Base-by-base conservation (phyloP, 331 rosid species). In the Saraca asoca region DNA sequence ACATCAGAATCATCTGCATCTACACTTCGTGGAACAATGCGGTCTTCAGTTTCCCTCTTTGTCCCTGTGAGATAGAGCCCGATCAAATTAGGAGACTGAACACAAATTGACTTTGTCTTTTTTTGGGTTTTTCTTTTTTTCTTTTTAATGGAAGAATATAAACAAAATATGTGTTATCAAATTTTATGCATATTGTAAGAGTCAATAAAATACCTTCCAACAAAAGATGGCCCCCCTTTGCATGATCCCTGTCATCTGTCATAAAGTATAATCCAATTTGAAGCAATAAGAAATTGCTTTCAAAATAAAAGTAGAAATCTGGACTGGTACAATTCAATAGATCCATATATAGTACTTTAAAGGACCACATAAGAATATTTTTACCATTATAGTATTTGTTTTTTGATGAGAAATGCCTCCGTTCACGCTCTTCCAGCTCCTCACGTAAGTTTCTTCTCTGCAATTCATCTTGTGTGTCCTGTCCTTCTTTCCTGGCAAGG, bases 1-100 rank as follows among this genome's bases (percentile, higher is more conserved):
- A 75, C 66, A 17, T 83, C 91, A 54, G 88, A 80, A 73, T 85
- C 91, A 33, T 85, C 88, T 12, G 88, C 91, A 80, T 85, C 88
- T 69, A 78, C 72, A 37, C 73, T 77, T n/a, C 86, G 82, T 0
- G 84, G 88, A 71, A 80, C 41, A 61, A 75, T 80, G 37, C 89
- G 77, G 45, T 84, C 85, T 73, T 82, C 91, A 20, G 65, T 34
- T 35, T 80, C 88, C 76, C 85, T 58, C 76, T 68, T 83, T 60
- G 74, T 31, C 59, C 91, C 88, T 83, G 59, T 15, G 43, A 37
- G 11, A 51, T 64, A 69, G 9, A 12, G 48, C 20, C n/a, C 12
- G n/a, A 7, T 12, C 33, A 12, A 50, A 62, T 55, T 39, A 57
- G 34, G 15, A 7, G 14, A 70, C 15, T 11, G 8, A 2, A 18